Base-by-base conservation (phyloP, 2,329 filamentous ascomycete species). In the Penicillium nordicum region DNA sequence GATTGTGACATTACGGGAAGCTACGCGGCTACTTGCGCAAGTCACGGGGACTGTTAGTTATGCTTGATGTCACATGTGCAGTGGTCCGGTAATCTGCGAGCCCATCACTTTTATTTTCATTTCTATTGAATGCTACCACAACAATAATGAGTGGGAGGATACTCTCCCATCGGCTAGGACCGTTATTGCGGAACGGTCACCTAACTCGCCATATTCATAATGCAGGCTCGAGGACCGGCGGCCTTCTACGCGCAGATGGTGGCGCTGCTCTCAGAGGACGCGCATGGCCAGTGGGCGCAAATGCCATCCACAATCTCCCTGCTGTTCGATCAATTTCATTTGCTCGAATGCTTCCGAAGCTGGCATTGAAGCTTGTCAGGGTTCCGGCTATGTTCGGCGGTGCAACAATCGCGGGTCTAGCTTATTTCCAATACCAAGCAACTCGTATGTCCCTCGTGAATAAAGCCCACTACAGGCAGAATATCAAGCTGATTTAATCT, bases 351-450 rank as follows among this genome's bases (percentile, higher is more conserved):
- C 78, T 99, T 32, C 95, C 95, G 2, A 93, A 90, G 72, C 81
- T 99, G 49, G 86, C 94, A n/a, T 76, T 94, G 69, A 99, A 97
- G 78, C 88, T 99, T 65, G 83, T 87, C 36, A 86, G 92, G 55
- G 80, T 96, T 53, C 94, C 94, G 21, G 94, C 94, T 56, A 88
- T 97, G 78, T 92, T 96, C 68, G 94, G 93, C 41, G 92, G 91
- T 41, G 84, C 92, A 45, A 90, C 92, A 69, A 84, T 99, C 63
- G 92, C 90, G 14, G 90, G 89, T 3, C 78, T 95, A 57, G 92
- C 92, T 27, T 99, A 96, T 82, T 78, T 99, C 47, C 94, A 99
- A 72, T 97, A 99, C 72, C 94, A 99, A 76, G 93, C 94, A 61
- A 86, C 88, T 54, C 89, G 89, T 92, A 82, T 61, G 89, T 82